Percentiles rank a stretch among this genome's conserved stretches.
phyloP scores from a whole-genome alignment of 352 stramenopile species.

The Globisporangium cystogenes region DNA sequence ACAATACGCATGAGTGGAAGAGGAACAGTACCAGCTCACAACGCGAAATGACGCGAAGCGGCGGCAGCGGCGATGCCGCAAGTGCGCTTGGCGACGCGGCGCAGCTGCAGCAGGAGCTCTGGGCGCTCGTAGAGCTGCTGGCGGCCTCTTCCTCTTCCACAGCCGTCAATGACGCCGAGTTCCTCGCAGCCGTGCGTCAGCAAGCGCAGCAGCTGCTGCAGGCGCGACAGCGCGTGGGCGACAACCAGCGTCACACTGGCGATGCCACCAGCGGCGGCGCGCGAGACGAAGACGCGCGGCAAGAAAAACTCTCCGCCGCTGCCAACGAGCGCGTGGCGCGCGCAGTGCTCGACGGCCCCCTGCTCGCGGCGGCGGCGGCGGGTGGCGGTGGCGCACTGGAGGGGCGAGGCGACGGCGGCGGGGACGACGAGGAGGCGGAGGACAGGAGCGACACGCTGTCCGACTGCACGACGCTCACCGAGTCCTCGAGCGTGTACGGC shows the following conservation, averaged over 20 bases:
- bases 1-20: background rate
- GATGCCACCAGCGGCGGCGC: background rate
- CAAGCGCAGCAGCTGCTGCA: constrained; percentile 30
- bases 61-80: background rate
- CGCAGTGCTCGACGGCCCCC: constrained; percentile 32
- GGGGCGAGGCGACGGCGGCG: background rate
- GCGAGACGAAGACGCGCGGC: background rate
- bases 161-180: background rate
- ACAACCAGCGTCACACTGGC: background rate
- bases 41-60: constrained; percentile 9
- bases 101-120: constrained; percentile 30
- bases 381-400: constrained; percentile 6
- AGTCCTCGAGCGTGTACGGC: constrained; percentile 68
- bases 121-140: constrained; percentile 42
- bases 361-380: constrained; percentile 15
- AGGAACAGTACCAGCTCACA: background rate
- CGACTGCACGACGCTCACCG: constrained; percentile 64
- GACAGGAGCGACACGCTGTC: constrained; percentile 78
- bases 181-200: constrained; percentile 22
- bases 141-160: background rate
- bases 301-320: constrained; percentile 35
- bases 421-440: constrained; percentile 24
- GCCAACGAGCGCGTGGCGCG: constrained; percentile 65
- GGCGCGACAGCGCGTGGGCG: constrained; percentile 5
- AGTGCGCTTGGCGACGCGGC: constrained; percentile 7